Base-by-base conservation (phyloP, 2,329 filamentous ascomycete species). In the Penicillium sp. region DNA sequence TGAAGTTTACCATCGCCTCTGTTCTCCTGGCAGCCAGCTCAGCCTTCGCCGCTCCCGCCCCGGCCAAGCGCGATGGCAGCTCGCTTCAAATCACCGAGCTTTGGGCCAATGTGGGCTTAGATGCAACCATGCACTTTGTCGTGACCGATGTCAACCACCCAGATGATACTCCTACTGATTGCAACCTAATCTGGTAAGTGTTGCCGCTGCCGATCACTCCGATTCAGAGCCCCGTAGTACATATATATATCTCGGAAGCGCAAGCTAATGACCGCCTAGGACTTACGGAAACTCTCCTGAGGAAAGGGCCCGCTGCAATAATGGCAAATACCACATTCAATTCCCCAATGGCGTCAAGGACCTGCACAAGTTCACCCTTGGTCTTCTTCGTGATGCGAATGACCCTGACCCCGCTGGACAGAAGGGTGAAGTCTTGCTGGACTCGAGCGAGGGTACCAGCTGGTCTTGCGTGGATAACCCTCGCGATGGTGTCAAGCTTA, bases 71-170 rank as follows among this genome's bases (percentile, higher is more conserved):
- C 15, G 8, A 20, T 3, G 34, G n/a, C 23, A 54, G 20, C 20
- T 40, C 29, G 12, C 17, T 60, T 12, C 33, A 55, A 27, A 55
- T 64, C 42, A 60, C 46, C 15, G 55, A 61, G 4, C 48, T 64
- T 36, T 39, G 20, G 18, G 61, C 55, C 12, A 49, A 15, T 6
- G 42, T 6, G 2, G 27, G 17, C 17, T 23, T 39, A 17, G 39
- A 48, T 15, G 55, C 60, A 12, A 50, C 7, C 15, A 59, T 65
- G 50, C 56, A 60, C 32, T 64, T 66, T 20, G 29, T 55, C 18
- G 36, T 62, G 12, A 64, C 56, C 6, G 62, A 65, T 37, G 26
- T 55, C 2, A 62, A 60, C 27, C 63, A 65, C 36, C 62, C 62
- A 6, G 42, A 58, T 12, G 61, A 63, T 17, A 65, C 63, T 0